A percentile compares a stretch with the other conserved stretches of the same genome.
Conservation (phyloP, 768 basidiomycete species). For the Daedaleopsis sinensis region DNA sequence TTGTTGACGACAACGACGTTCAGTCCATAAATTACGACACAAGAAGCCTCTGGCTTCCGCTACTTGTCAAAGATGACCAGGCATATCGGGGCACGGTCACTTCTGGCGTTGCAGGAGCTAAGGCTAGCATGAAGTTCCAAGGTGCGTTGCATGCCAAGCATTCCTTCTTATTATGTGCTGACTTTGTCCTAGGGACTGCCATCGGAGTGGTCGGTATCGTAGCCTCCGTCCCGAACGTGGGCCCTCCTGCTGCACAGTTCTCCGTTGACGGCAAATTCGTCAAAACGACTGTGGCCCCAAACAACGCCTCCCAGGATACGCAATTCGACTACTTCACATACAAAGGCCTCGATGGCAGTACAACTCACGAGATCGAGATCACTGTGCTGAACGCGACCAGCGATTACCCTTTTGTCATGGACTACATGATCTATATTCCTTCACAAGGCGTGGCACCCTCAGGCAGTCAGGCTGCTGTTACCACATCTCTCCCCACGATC, state of each 20-base stretch:
- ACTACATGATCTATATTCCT: constrained; percentile 7
- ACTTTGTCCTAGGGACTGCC: constrained; percentile 3
- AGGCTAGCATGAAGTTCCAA: constrained; percentile 8
- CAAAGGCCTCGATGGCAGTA: not conserved
- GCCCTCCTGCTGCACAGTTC: constrained; percentile 4
- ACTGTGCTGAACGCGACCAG: constrained; percentile 4
- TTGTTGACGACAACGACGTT: constrained; percentile 10
- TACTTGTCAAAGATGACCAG: not conserved
- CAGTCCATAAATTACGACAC: constrained; percentile 15
- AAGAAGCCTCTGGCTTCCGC: not conserved
- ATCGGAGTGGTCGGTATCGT: constrained; percentile 10
- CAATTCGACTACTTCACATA: constrained; percentile 4
- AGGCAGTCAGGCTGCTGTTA: constrained; percentile 4
- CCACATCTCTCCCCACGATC: constrained; percentile 2
- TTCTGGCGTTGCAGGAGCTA: constrained; percentile 5
- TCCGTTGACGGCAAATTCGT: not conserved
- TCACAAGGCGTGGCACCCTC: constrained; percentile 4
- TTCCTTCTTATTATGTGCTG: not conserved
- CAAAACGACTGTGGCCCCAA: constrained; percentile 6
- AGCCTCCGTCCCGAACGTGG: not conserved
- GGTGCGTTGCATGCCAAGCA: not conserved
- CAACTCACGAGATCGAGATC: constrained; percentile 8
- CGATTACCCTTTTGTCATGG: constrained; percentile 11
- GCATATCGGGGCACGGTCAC: constrained; percentile 11
- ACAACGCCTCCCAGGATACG: constrained; percentile 2